phyloP scores from a whole-genome alignment of 352 stramenopile genomes.

The Phytophthora capsici region DNA sequence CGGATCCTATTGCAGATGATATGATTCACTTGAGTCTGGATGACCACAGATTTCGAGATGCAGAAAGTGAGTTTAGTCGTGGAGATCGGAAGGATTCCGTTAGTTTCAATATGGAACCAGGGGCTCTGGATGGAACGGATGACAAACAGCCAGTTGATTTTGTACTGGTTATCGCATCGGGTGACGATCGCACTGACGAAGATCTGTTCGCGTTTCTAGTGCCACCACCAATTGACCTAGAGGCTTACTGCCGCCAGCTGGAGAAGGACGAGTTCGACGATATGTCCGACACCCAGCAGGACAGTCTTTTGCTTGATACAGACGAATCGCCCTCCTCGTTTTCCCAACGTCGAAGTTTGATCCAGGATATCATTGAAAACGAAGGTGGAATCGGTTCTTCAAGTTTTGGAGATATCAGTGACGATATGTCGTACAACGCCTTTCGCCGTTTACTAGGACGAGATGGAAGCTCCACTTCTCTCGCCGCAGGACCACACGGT shows the following conservation, averaged over 20 bases:
- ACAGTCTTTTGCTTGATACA: constrained; percentile 3
- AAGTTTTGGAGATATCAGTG: constrained; percentile 30
- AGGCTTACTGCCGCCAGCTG: constrained; percentile 78
- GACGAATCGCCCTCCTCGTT: constrained; percentile 20
- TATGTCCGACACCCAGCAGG: constrained; percentile 27
- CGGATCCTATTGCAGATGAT: constrained; percentile 16
- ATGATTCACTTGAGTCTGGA: constrained; percentile 12
- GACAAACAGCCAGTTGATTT: constrained; percentile 71
- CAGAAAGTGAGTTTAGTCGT: constrained; percentile 12
- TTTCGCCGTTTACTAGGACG: constrained; percentile 53
- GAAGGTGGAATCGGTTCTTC: constrained; percentile 32
- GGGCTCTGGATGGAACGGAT: constrained; percentile 19
- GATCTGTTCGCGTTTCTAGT: constrained; percentile 83
- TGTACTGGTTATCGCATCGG: constrained; percentile 84
- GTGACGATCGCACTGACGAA: constrained; percentile 84
- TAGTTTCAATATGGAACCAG: constrained; percentile 13
- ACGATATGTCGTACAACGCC: constrained; percentile 50
- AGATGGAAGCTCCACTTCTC: constrained; percentile 35
- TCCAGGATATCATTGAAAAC: constrained; percentile 21
- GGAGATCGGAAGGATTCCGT: constrained; percentile 33
- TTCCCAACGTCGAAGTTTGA: constrained; percentile 29
- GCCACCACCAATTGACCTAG: constrained; percentile 80
- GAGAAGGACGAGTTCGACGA: constrained; percentile 69
- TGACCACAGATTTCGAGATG: constrained; percentile 10
- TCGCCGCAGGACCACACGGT: constrained; percentile 10